phyloP scores from a whole-genome alignment of 1,139 yeast species.

The Candida glucosophila region DNA sequence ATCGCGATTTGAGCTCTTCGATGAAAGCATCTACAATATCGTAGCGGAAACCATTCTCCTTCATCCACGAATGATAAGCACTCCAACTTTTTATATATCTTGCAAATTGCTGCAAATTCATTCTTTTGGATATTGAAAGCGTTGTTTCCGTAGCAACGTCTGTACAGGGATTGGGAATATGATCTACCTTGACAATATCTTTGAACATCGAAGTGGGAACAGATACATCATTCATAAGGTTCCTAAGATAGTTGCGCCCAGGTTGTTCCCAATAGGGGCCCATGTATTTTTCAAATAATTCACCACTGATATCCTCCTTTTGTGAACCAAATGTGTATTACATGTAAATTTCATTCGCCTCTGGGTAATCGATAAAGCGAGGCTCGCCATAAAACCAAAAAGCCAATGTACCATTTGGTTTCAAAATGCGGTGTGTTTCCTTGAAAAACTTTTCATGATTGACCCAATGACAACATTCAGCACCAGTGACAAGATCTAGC shows the following conservation, averaged over 20 bases:
- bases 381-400: constrained; percentile 81
- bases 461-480: constrained; percentile 80
- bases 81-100: constrained; percentile 60
- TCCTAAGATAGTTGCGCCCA: constrained; percentile 47
- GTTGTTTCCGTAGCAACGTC: constrained; percentile 20
- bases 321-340: constrained; percentile 31
- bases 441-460: constrained; percentile 44
- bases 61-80: constrained; percentile 61
- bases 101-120: constrained; percentile 35
- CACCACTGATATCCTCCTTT: constrained; percentile 14
- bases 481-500: constrained; percentile 60
- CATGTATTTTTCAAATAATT: constrained; percentile 34
- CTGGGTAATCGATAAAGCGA: constrained; percentile 31
- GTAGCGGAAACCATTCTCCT: constrained; percentile 17
- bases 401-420: constrained; percentile 56
- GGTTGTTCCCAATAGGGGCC: constrained; percentile 54
- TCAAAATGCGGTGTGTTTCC: constrained; percentile 41
- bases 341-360: constrained; percentile 31
- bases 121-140: constrained; percentile 29
- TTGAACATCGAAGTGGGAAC: constrained; percentile 32
- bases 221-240: constrained; percentile 31
- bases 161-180: constrained; percentile 27
- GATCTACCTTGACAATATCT: constrained; percentile 29
- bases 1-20: constrained; percentile 28
- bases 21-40: constrained; percentile 37